Percentiles rank a stretch among this genome's conserved stretches.
Evolutionary conservation across 176 grass and related monocot genomes (phyloP).

Genomic region (Carex cristatella): DNA sequence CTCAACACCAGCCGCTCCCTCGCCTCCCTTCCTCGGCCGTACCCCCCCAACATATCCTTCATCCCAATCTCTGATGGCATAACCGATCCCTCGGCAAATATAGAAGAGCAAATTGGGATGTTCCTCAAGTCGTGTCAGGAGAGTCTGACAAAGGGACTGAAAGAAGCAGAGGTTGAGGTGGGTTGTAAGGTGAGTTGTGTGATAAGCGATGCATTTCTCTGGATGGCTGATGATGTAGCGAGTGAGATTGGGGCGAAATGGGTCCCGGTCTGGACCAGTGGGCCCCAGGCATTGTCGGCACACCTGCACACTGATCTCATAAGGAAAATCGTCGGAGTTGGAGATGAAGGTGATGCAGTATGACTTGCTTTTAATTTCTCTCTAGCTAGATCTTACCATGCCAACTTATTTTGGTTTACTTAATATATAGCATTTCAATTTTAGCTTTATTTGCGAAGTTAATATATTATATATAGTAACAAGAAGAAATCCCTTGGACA

Average conservation of each 20-base stretch:
- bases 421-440: too few relatives aligned
- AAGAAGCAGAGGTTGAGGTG: not conserved
- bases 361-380: not conserved
- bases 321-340: conserved; percentile 16
- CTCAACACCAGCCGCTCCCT: conserved; percentile 19
- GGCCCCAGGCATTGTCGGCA: not conserved
- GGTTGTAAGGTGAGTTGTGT: conserved; percentile 2
- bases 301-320: conserved; percentile 23
- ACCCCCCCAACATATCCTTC: conserved; percentile 4
- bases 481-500: not conserved
- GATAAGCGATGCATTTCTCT: conserved; percentile 32
- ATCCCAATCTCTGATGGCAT: conserved; percentile 18
- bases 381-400: not conserved
- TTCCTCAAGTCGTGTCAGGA: conserved; percentile 12
- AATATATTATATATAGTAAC: too few relatives aligned
- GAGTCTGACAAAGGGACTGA: conserved; percentile 8
- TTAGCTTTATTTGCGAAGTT: too few relatives aligned
- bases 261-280: conserved; percentile 23
- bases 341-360: conserved; percentile 1
- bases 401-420: too few relatives aligned
- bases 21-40: not conserved
- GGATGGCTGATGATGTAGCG: not conserved
- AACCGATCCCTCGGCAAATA: not conserved
- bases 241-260: not conserved
- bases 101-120: conserved; percentile 14